Percentiles rank a stretch among this genome's conserved stretches.
Conservation (phyloP, 1,284 basidiomycete species). For the Leccinum pachyderme region DNA sequence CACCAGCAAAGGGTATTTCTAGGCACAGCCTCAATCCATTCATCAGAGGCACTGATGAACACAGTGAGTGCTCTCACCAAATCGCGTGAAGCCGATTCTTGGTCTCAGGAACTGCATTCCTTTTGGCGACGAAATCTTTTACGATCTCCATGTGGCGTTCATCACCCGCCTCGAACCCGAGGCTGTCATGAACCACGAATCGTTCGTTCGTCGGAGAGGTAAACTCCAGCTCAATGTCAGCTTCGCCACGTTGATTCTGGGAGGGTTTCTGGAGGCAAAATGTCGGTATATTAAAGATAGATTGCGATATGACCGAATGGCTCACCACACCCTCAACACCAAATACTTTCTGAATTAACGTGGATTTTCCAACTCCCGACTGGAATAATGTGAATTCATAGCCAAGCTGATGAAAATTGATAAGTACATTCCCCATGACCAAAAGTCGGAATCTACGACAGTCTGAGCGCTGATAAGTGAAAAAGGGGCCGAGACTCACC, state of each 20-base stretch:
- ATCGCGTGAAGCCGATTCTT: constrained; percentile 18
- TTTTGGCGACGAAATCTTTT: constrained; percentile 6
- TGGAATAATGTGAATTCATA: not conserved
- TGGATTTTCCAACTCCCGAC: constrained; percentile 21
- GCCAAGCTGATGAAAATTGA: not conserved
- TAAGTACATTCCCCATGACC: constrained; percentile 16
- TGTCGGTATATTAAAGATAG: not conserved
- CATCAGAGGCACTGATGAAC: not conserved
- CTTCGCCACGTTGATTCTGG: not conserved
- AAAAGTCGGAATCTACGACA: constrained; percentile 15
- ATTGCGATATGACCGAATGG: not conserved
- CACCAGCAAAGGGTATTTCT: constrained; percentile 11
- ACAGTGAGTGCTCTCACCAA: constrained; percentile 7
- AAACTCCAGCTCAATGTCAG: constrained; percentile 12
- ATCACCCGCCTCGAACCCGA: constrained; percentile 19
- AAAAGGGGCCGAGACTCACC: not conserved
- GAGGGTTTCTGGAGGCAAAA: constrained; percentile 9
- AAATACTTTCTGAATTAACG: constrained; percentile 13
- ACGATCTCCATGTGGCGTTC: constrained; percentile 6
- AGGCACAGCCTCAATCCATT: constrained; percentile 13
- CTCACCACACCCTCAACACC: constrained; percentile 14
- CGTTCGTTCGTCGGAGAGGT: constrained; percentile 6
- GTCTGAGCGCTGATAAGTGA: not conserved
- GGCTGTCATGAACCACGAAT: constrained; percentile 23
- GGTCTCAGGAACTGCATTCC: not conserved